Evolutionary conservation across 306 rosid genomes (phyloP).

Genomic region (Delonix regia): DNA sequence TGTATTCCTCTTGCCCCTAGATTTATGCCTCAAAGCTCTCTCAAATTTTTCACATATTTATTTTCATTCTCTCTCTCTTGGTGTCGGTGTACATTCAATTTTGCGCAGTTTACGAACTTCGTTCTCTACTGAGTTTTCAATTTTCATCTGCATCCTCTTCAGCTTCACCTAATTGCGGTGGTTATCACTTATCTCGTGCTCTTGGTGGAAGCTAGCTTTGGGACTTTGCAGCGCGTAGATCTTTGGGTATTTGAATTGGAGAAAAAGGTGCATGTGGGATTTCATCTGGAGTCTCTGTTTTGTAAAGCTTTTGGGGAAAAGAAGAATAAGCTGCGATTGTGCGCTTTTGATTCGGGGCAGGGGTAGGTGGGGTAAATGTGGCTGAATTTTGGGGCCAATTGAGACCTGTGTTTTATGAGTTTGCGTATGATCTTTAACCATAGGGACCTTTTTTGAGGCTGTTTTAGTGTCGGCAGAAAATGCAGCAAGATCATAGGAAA

Average conservation of each 20-base stretch:
- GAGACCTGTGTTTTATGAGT: constrained; percentile 29
- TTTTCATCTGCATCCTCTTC: constrained; percentile 18
- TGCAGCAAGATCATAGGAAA: constrained; percentile 77
- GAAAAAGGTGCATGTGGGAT: constrained; percentile 73
- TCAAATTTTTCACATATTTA: neutral
- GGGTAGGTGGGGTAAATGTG: constrained; percentile 87
- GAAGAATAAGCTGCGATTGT: constrained; percentile 56
- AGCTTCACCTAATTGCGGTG: neutral
- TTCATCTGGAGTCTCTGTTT: constrained; percentile 61
- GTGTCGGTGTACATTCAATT: constrained; percentile 56
- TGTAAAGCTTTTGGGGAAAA: constrained; percentile 53
- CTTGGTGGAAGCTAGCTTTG: neutral
- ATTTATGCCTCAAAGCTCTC: constrained; percentile 38
- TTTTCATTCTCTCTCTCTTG: neutral
- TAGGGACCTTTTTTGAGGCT: constrained; percentile 35
- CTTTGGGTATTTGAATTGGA: constrained; percentile 43
- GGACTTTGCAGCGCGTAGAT: constrained; percentile 28
- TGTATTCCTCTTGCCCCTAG: constrained; percentile 32
- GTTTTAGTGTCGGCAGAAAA: constrained; percentile 48
- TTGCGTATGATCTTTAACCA: constrained; percentile 42
- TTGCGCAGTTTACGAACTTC: constrained; percentile 28
- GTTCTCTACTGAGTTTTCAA: neutral
- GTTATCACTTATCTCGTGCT: neutral
- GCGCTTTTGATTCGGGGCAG: constrained; percentile 77
- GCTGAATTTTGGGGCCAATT: constrained; percentile 45